Conservation (phyloP, 2,329 filamentous ascomycete genomes). For the Scopulariopsis brevicaulis region DNA sequence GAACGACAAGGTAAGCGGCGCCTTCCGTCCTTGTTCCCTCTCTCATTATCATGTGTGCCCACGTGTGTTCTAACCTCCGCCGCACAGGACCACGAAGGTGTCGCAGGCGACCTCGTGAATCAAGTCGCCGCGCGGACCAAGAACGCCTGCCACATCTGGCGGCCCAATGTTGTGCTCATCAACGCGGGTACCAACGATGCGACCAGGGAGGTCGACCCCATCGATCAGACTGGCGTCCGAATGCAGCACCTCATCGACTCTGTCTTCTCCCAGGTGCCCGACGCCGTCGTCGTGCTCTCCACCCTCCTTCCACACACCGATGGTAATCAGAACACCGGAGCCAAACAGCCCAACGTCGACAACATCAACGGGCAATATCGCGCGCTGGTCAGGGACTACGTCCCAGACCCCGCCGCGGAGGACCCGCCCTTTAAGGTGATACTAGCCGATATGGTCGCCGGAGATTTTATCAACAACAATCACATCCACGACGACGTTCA, state of each 20-base stretch:
- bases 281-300: slow-evolving; percentile 10
- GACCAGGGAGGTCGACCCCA: neutral
- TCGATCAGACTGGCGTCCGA: slow-evolving; percentile 7
- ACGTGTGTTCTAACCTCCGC: no score
- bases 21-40: no score
- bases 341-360: slow-evolving; percentile 15
- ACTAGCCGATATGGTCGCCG: slow-evolving; percentile 1
- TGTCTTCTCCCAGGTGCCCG: slow-evolving; percentile 7
- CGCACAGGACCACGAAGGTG: slow-evolving; percentile 11
- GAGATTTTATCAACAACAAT: slow-evolving; percentile 10
- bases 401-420: slow-evolving; percentile 4
- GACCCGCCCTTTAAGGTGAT: neutral
- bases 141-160: slow-evolving; percentile 1
- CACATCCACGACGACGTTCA: slow-evolving; percentile 27
- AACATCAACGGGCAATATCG: slow-evolving; percentile 21
- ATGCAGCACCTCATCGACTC: slow-evolving; percentile 10
- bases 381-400: slow-evolving; percentile 8
- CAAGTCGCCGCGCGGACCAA: slow-evolving; percentile 1
- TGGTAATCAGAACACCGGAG: neutral
- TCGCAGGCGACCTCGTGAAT: slow-evolving; percentile 7
- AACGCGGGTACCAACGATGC: slow-evolving; percentile 14
- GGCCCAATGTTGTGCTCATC: slow-evolving; percentile 12
- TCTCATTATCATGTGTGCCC: no score
- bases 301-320: slow-evolving; percentile 9
- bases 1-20: slow-evolving; percentile 9